Evolutionary conservation across 805 yeast genomes (phyloP).

Genomic region (Myxozyma vanderwaltii): DNA sequence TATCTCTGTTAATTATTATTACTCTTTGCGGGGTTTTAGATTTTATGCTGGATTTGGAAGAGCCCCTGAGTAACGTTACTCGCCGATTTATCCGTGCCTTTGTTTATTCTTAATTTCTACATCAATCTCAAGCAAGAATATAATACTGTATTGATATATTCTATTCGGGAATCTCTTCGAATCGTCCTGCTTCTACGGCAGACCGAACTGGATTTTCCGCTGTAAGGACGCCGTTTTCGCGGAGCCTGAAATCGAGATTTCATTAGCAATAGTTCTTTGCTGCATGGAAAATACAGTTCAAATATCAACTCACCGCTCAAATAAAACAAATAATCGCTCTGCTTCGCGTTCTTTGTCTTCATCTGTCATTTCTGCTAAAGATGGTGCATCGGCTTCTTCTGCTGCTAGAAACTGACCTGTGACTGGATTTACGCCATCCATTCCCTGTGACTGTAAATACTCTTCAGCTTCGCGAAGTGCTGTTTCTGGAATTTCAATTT

Average conservation of each 20-base stretch:
- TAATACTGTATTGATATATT: no score
- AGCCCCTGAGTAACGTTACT: constrained; percentile 3
- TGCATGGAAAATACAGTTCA: background rate
- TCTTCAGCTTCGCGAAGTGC: constrained; percentile 6
- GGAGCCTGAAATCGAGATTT: constrained; percentile 13
- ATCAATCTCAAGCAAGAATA: background rate
- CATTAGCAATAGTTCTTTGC: background rate
- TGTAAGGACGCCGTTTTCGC: constrained; percentile 43
- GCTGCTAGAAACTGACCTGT: constrained; percentile 37
- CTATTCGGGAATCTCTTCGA: constrained; percentile 10
- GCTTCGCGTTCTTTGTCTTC: constrained; percentile 52
- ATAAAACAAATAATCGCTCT: constrained; percentile 47
- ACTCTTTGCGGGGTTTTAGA: constrained; percentile 11
- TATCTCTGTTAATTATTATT: no score
- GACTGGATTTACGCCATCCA: constrained; percentile 33
- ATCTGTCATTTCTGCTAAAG: constrained; percentile 42
- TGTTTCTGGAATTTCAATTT: constrained; percentile 30
- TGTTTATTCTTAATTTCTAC: no score
- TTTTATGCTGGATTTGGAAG: background rate
- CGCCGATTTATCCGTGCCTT: no score
- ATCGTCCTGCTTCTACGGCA: constrained; percentile 37
- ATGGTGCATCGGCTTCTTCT: constrained; percentile 3
- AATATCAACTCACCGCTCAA: constrained; percentile 41
- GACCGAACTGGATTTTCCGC: constrained; percentile 48
- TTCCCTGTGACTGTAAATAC: background rate